phyloP scores from a whole-genome alignment of 2,329 filamentous ascomycete genomes.

The Dothidotthia symphoricarpi region DNA sequence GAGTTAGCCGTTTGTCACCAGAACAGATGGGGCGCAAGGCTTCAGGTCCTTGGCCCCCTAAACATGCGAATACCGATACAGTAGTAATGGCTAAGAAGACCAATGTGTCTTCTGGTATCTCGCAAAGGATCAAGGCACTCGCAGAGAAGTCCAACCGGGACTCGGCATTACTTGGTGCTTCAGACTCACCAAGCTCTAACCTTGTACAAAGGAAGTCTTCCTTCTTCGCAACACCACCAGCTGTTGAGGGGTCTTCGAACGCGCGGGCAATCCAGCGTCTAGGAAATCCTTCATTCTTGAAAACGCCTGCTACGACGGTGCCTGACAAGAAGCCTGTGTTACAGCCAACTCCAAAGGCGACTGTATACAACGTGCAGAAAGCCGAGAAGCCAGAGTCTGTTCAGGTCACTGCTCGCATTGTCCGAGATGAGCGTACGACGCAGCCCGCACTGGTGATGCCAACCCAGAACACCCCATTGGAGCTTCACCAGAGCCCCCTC shows the following conservation, averaged over 20 bases:
- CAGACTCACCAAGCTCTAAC: conserved; percentile 30
- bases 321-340: conserved; percentile 25
- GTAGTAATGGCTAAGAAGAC: conserved; percentile 62
- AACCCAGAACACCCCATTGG: conserved; percentile 54
- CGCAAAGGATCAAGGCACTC: conserved; percentile 88
- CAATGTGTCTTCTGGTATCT: conserved; percentile 86
- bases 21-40: conserved; percentile 29
- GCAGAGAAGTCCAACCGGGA: conserved; percentile 68
- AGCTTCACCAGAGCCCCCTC: conserved; percentile 57
- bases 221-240: conserved; percentile 38
- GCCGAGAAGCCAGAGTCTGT: conserved; percentile 66
- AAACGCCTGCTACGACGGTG: conserved; percentile 26
- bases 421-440: conserved; percentile 58
- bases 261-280: conserved; percentile 28
- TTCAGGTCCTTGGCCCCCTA: conserved; percentile 34
- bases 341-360: conserved; percentile 24
- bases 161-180: conserved; percentile 25
- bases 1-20: conserved; percentile 25
- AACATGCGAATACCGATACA: conserved; percentile 25
- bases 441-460: conserved; percentile 37
- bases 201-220: conserved; percentile 42
- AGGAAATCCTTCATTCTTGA: conserved; percentile 31
- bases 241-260: conserved; percentile 26
- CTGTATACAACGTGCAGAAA: conserved; percentile 45
- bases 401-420: conserved; percentile 83